A percentile compares a stretch with the other conserved stretches of the same genome.
Evolutionary conservation across 129 eudicot genomes (phyloP).

Genomic region (Calendula officinalis): DNA sequence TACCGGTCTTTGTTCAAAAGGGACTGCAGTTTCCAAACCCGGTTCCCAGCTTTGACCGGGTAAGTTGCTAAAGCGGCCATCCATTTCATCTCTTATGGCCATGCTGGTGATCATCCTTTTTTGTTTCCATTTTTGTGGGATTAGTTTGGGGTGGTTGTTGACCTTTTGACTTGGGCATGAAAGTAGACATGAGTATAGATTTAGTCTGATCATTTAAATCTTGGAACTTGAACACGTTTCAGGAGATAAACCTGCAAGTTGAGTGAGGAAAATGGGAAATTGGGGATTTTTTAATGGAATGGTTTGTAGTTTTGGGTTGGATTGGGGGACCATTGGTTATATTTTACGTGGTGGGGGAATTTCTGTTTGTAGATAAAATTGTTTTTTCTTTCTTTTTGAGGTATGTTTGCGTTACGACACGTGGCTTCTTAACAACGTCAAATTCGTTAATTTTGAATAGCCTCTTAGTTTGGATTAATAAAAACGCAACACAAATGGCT

Average conservation of each 20-base stretch:
- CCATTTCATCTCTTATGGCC: slow-evolving; percentile 78
- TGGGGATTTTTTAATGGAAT: slow-evolving; percentile 15
- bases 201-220: slow-evolving; percentile 59
- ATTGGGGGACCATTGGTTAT: slow-evolving; percentile 37
- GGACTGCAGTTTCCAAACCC: slow-evolving; percentile 92
- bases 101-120: slow-evolving; percentile 39
- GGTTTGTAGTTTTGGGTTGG: slow-evolving; percentile 22
- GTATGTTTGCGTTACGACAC: slow-evolving; percentile 24
- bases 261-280: neutral
- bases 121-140: slow-evolving; percentile 21
- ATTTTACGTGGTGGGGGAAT: slow-evolving; percentile 38
- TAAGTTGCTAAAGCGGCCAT: slow-evolving; percentile 44
- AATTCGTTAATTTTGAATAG: neutral
- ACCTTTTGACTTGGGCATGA: slow-evolving; percentile 45
- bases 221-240: slow-evolving; percentile 25
- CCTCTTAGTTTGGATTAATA: too few species aligned
- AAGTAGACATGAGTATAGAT: slow-evolving; percentile 51
- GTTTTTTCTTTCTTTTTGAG: slow-evolving; percentile 5
- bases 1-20: slow-evolving; percentile 98
- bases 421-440: slow-evolving; percentile 28
- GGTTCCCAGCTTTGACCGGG: slow-evolving; percentile 97
- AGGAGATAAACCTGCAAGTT: slow-evolving; percentile 20
- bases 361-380: slow-evolving; percentile 27
- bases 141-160: slow-evolving; percentile 21
- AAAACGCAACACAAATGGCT: too few species aligned